These are phyloP conservation scores for Phytophthora sp. DNA, from an alignment of 352 stramenopile genomes.

Conservation along the genomic window DNA sequence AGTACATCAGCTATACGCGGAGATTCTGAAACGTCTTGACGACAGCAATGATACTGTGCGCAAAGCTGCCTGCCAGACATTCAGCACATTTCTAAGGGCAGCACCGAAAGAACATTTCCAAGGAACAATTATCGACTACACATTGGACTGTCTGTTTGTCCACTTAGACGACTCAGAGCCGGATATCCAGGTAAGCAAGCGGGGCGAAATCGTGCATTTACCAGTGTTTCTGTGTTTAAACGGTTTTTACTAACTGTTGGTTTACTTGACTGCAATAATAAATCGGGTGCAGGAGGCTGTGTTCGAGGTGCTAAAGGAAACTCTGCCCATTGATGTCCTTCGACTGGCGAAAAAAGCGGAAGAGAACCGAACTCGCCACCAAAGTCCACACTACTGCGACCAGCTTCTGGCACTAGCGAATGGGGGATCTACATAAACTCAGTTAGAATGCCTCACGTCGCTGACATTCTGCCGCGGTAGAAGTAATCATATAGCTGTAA, in stretches of 20 bases:
- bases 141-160: conserved; percentile 91
- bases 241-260: neutral
- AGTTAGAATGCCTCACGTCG: too few species aligned
- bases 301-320: conserved; percentile 73
- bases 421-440: conserved; percentile 29
- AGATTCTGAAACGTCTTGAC: conserved; percentile 93
- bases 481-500: too few species aligned
- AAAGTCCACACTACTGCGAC: conserved; percentile 76
- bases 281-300: conserved; percentile 73
- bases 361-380: conserved; percentile 77
- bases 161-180: conserved; percentile 91
- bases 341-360: conserved; percentile 74
- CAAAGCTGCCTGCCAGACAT: conserved; percentile 87
- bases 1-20: conserved; percentile 90
- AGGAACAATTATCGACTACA: conserved; percentile 92
- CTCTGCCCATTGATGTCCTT: conserved; percentile 57
- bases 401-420: conserved; percentile 57
- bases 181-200: conserved; percentile 73
- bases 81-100: conserved; percentile 85
- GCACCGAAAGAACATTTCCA: conserved; percentile 86
- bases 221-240: neutral
- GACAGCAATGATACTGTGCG: conserved; percentile 92
- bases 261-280: conserved; percentile 19
- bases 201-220: neutral
- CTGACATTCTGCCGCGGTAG: too few species aligned